Evolutionary conservation across 2,329 filamentous ascomycete species (phyloP), one percentile per base, ranked within the genome.

Genomic region (Phoma sp.): DNA sequence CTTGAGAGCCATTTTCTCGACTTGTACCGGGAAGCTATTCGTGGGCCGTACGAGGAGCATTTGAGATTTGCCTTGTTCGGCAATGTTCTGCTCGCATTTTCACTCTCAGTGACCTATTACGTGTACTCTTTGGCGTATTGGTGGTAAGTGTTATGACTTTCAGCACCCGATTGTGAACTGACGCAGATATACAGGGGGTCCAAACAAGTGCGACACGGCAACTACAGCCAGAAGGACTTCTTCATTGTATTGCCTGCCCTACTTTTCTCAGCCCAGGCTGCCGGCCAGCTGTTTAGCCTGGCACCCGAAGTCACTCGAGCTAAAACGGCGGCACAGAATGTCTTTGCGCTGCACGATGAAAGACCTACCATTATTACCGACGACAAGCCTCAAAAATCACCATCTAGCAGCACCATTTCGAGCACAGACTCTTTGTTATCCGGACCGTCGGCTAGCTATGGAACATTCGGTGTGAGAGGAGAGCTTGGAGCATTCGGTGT

Each of bases 111-210:
- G 15, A 78, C 77, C 0, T 80, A 80, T 56, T 80, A 80, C 57
- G 76, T 80, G 1, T 80, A 80, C 53, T 78, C 78, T 26, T 60
- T 81, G 26, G 78, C 78, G 21, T 81, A 81, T 61, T 81, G 77
- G 78, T 81, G 78, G 78, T 64, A 57, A 56, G 61, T 58, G 66
- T 60, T 37, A 60, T 37, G 25, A 52, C 21, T 18, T 5, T 25
- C 23, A 25, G 61, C 64, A 17, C n/a, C n/a, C 11, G 4, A 18
- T 48, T 47, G 25, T 48, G n/a, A n/a, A 17, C 15, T 25, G 21
- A 45, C 39, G 15, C 10, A 10, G 7, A 17, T n/a, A 2, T 15
- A n/a, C 20, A 64, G 61, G 65, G 75, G 78, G 62, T 62, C 78
- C 2, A 74, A 73, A 53, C 74, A 78, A 52, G 77, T 80, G 4